Conservation (phyloP, 2,329 filamentous ascomycete genomes). For the Stachybotrys echinatus region DNA sequence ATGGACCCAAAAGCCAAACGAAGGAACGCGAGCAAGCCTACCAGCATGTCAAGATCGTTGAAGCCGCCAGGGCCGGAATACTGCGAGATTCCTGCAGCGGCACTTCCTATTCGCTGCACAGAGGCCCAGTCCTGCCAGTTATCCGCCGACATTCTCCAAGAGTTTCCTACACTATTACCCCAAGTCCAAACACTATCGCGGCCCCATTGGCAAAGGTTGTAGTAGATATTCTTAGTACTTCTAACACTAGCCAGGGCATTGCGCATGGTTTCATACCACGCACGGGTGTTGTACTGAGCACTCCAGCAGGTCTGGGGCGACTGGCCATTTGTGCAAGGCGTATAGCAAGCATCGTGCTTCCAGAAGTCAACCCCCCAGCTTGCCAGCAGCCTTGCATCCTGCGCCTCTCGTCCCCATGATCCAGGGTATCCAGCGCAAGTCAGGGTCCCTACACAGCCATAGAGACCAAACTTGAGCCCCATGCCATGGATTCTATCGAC, state of each 20-base stretch:
- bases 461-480: constrained; percentile 58
- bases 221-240: constrained; percentile 36
- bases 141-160: constrained; percentile 30
- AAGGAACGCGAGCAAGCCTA: constrained; percentile 3
- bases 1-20: neutral
- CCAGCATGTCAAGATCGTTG: constrained; percentile 22
- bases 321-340: constrained; percentile 5
- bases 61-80: constrained; percentile 19
- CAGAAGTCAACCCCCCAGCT: constrained; percentile 10
- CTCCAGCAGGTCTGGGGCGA: constrained; percentile 9
- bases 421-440: constrained; percentile 11
- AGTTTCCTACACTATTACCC: constrained; percentile 38
- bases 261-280: constrained; percentile 31
- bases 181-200: constrained; percentile 37
- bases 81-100: constrained; percentile 7
- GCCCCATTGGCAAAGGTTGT: constrained; percentile 46
- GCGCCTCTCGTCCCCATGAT: constrained; percentile 8
- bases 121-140: constrained; percentile 19
- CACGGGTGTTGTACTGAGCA: constrained; percentile 2
- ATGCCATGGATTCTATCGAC: constrained; percentile 47
- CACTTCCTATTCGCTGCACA: constrained; percentile 8
- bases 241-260: constrained; percentile 32
- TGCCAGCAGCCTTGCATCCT: constrained; percentile 8
- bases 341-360: constrained; percentile 11
- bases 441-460: constrained; percentile 46